Conservation (phyloP, 805 yeast genomes). For the Candida taoyuanica region DNA sequence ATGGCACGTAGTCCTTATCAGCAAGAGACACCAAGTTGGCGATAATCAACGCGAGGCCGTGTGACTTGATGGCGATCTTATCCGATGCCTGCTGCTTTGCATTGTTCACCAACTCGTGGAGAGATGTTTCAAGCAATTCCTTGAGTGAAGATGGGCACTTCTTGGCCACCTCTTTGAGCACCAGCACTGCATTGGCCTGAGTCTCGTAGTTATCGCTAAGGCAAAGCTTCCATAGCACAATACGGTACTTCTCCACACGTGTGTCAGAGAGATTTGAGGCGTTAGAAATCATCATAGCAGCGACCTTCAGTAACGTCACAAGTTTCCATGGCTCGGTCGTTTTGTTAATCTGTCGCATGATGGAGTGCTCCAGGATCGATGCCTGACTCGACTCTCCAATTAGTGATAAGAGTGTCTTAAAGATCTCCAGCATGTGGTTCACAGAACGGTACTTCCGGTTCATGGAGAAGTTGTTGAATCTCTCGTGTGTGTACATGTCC, state of each 20-base stretch:
- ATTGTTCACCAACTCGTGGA: constrained; percentile 32
- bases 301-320: constrained; percentile 20
- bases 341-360: constrained; percentile 13
- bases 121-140: constrained; percentile 32
- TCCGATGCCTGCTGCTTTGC: constrained; percentile 25
- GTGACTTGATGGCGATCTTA: constrained; percentile 29
- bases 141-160: constrained; percentile 34
- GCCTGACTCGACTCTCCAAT: constrained; percentile 33
- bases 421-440: constrained; percentile 22
- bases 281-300: constrained; percentile 29
- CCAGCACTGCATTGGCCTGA: constrained; percentile 38
- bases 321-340: constrained; percentile 9
- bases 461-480: constrained; percentile 18
- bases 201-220: constrained; percentile 35
- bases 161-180: constrained; percentile 29
- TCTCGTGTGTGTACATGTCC: constrained; percentile 26
- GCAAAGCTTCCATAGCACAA: constrained; percentile 33
- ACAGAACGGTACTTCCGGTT: constrained; percentile 18
- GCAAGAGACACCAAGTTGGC: constrained; percentile 33
- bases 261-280: constrained; percentile 20
- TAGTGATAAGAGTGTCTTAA: constrained; percentile 22
- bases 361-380: constrained; percentile 25
- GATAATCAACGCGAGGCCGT: constrained; percentile 37
- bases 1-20: constrained; percentile 40
- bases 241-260: constrained; percentile 24